Evolutionary conservation across 2,329 filamentous ascomycete species (phyloP), one percentile per base, ranked within the genome.

Genomic region (Coniochaeta sp.): DNA sequence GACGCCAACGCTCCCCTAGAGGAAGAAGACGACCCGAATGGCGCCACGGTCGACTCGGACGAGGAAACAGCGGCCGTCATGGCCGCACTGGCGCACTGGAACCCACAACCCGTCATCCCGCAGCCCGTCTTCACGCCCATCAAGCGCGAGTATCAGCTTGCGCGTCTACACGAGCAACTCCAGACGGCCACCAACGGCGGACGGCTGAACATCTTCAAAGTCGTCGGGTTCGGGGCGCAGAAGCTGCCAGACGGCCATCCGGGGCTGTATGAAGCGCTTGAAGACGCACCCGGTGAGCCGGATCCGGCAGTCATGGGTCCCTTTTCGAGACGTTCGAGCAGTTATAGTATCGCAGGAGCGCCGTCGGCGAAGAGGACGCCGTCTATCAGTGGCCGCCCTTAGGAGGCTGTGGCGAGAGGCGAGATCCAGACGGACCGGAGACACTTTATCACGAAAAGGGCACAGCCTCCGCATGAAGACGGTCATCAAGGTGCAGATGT

Each of bases 11-110:
- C 93, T 1, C 93, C 92, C 2, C 76, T 95, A 19, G 91, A 93
- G 67, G 92, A 97, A 64, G 90, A 93, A 62, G 84, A 93, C 67
- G 91, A 96, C 55, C 84, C 84, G 61, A 90, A 91, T 63, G 87
- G 86, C 6, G 90, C 87, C 2, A 89, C 91, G 1, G 85, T 99
- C 40, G 95, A 99, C 73, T 95, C 90, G 1, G 95, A 99, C 70
- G 95, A 98, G 77, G 95, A 99, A 74, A 91, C 91, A 58, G 88
- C 92, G 57, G 83, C 89, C 0, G 90, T 98, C 58, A 96, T 98
- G 91, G 80, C 83, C 34, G 90, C 90, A 8, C 82, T 93, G 59
- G 80, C 86, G 26, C 85, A 86, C 59, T 91, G 90, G 76, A 87
- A 86, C 50, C 93, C 93, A 0, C 86, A 88, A 64, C 93, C 93